Evolutionary conservation across 2,329 filamentous ascomycete genomes (phyloP), one percentile per base, ranked within the genome.

Genomic region (Arthrobotrys conoides): DNA sequence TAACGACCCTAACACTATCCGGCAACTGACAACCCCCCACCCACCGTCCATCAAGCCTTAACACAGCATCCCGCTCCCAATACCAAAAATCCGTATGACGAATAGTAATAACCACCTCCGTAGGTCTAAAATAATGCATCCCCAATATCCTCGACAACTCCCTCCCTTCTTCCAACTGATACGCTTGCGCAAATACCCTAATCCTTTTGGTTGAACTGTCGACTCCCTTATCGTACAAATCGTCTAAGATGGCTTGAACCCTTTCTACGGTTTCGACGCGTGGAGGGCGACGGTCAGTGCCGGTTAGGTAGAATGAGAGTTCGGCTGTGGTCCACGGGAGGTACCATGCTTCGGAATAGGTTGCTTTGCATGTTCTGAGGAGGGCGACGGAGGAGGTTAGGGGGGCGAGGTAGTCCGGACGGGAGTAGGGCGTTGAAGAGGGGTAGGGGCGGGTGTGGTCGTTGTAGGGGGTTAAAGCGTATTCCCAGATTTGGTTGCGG

Each of bases 11-110:
- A 16, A 87, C 82, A 3, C 83, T 84, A 0, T 76, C 3, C 0
- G 84, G 83, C 30, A 87, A 76, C 0, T 1, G 55, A 0, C 30
- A 5, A 22, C 80, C 71, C 0, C 83, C 61, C 0, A 87, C 83
- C 86, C 86, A 87, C 0, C 41, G 9, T 0, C 82, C 83, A 0
- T 83, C 80, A 30, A 87, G 84, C 3, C 80, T 73, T 5, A 88
- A 81, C 1, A 82, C 83, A 3, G 80, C 49, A 64, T 87, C 83
- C 0, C 61, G 0, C 80, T 87, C 85, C 86, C 86, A 87, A 18
- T 63, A 82, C 85, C 86, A 87, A 83, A 86, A 88, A 76, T 88
- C 87, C 1, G 86, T 84, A 72, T 88, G 87, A 0, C 87, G 85
- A 6, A 88, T 84, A 0, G 86, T 88, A 10, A 88, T 80, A 0